Percentiles rank a stretch among this genome's conserved stretches.
These are phyloP conservation scores for Beauveria rudraprayagi DNA, from an alignment of 2,329 filamentous ascomycete genomes.

Conservation along the genomic window DNA sequence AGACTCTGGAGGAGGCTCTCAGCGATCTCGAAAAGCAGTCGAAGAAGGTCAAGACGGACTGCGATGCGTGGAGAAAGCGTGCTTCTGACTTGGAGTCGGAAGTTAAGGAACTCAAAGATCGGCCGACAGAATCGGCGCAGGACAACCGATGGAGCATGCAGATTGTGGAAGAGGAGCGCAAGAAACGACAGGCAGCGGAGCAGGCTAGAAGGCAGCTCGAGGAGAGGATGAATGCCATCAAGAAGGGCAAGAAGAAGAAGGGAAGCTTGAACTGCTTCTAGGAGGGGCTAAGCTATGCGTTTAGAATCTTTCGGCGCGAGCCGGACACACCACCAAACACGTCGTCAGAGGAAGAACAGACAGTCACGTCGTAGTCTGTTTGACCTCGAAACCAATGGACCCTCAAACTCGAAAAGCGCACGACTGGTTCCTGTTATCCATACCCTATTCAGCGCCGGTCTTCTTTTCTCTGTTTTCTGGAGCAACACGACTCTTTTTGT, in stretches of 20 bases:
- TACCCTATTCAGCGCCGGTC: not conserved
- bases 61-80: constrained; percentile 85
- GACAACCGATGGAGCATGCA: constrained; percentile 66
- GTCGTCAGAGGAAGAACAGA: not conserved
- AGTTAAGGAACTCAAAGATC: constrained; percentile 56
- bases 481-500: not conserved
- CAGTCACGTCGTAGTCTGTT: not conserved
- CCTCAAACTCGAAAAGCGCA: constrained; percentile 1
- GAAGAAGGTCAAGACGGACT: constrained; percentile 84
- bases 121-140: constrained; percentile 36
- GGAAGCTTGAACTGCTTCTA: constrained; percentile 96
- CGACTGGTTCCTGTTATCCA: not conserved
- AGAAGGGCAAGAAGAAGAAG: constrained; percentile 89
- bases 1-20: constrained; percentile 89
- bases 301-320: constrained; percentile 4
- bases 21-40: constrained; percentile 88
- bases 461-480: not conserved
- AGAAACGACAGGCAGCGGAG: constrained; percentile 85
- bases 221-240: constrained; percentile 88
- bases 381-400: not conserved
- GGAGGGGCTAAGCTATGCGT: constrained; percentile 21
- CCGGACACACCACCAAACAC: not conserved
- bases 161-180: constrained; percentile 92
- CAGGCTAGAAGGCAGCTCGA: constrained; percentile 82
- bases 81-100: constrained; percentile 66